These are phyloP conservation scores for Celoporthe dispersa DNA, from an alignment of 2,329 filamentous ascomycete genomes.

Conservation along the genomic window DNA sequence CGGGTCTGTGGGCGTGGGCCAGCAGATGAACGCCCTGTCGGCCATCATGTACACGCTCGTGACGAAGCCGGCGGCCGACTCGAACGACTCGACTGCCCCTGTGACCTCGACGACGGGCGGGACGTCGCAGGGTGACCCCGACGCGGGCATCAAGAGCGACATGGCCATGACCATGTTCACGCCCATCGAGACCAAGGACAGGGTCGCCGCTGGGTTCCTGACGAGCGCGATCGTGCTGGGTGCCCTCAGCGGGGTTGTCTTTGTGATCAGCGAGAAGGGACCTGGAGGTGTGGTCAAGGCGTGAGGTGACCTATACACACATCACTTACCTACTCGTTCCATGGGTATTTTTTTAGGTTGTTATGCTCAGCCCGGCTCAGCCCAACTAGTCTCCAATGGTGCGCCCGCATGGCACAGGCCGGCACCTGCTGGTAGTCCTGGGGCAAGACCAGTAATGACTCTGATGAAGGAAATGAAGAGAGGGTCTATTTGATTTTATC, in stretches of 20 bases:
- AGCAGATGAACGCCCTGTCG: slow-evolving; percentile 71
- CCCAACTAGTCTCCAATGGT: slow-evolving; percentile 12
- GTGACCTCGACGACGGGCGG: slow-evolving; percentile 62
- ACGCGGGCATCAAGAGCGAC: slow-evolving; percentile 45
- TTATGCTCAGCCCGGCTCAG: background rate
- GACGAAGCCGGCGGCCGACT: slow-evolving; percentile 34
- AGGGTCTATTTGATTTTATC: background rate
- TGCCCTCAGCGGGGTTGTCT: slow-evolving; percentile 54
- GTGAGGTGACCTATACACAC: background rate
- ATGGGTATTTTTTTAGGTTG: background rate
- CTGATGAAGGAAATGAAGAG: slow-evolving; percentile 9
- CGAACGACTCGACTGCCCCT: slow-evolving; percentile 42
- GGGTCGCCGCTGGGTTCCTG: slow-evolving; percentile 59
- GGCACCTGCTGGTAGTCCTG: background rate
- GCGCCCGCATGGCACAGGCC: slow-evolving; percentile 2
- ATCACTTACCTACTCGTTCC: background rate
- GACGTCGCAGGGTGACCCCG: slow-evolving; percentile 57
- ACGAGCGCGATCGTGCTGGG: slow-evolving; percentile 55
- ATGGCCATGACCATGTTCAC: slow-evolving; percentile 35
- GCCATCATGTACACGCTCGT: slow-evolving; percentile 66
- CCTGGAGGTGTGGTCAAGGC: background rate
- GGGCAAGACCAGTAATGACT: slow-evolving; percentile 2
- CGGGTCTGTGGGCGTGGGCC: slow-evolving; percentile 64
- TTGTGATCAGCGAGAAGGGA: slow-evolving; percentile 46
- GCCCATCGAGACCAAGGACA: slow-evolving; percentile 54